Conservation (phyloP, 2,329 filamentous ascomycete species). For the Arthrinium puccinioides region DNA sequence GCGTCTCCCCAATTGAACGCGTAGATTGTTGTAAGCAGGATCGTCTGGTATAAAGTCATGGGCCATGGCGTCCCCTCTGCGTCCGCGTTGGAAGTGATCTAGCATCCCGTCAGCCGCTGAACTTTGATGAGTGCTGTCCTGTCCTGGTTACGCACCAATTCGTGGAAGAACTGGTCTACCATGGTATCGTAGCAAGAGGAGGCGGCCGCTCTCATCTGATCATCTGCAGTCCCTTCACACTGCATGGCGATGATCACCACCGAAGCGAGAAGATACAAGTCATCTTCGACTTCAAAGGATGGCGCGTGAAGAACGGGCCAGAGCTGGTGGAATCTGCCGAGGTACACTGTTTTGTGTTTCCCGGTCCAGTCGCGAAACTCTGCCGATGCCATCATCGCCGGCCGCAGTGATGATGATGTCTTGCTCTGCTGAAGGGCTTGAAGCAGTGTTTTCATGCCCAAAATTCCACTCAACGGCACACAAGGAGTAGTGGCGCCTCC, state of each 20-base stretch:
- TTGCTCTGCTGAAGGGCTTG: not conserved
- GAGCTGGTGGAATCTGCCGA: not conserved
- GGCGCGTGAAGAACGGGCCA: slow-evolving; percentile 1
- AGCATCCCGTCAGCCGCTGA: not conserved
- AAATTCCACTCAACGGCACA: no score
- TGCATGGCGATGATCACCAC: no score
- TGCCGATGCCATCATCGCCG: not conserved
- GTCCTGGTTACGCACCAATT: slow-evolving; percentile 1
- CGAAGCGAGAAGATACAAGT: no score
- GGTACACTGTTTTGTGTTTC: no score
- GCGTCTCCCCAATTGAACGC: not conserved
- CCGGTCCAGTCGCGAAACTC: no score
- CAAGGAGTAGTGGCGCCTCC: no score
- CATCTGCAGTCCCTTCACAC: no score
- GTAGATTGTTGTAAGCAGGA: slow-evolving; percentile 1
- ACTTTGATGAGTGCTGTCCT: no score
- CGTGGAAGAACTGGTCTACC: not conserved
- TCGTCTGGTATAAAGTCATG: not conserved
- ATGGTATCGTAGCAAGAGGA: not conserved
- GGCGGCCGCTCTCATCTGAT: not conserved
- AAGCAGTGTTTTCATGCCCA: not conserved
- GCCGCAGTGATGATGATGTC: not conserved
- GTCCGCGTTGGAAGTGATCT: not conserved
- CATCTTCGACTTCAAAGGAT: no score
- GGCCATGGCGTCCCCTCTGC: not conserved